A percentile compares a stretch with the other conserved stretches of the same genome.
Evolutionary conservation across 2,329 filamentous ascomycete species (phyloP).

Genomic region (Macroventuria anomochaeta): DNA sequence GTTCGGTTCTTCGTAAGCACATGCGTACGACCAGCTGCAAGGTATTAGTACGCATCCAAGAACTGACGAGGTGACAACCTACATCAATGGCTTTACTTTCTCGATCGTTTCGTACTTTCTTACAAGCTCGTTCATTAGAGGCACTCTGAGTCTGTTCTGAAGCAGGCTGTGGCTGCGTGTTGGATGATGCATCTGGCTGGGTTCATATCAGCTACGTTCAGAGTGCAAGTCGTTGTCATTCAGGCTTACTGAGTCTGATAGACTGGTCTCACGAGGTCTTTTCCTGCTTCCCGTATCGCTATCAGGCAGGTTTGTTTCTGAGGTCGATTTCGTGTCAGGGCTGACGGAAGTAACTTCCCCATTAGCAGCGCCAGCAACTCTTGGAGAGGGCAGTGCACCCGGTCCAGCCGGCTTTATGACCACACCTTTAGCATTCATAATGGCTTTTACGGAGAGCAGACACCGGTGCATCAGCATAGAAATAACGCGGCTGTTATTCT

Average conservation of each 20-base stretch:
- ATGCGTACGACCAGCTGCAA: not conserved
- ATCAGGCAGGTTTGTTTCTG: not conserved
- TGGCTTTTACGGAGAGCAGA: too few relatives aligned
- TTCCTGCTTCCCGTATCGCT: not conserved
- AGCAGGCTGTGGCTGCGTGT: not conserved
- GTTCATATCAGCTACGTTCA: not conserved
- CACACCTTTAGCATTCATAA: too few relatives aligned
- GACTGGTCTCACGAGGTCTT: not conserved
- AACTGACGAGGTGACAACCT: not conserved
- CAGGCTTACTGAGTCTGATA: not conserved
- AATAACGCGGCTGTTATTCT: too few relatives aligned
- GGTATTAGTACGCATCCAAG: not conserved
- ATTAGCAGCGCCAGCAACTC: not conserved
- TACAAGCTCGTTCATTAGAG: not conserved
- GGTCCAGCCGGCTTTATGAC: too few relatives aligned
- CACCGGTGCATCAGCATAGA: too few relatives aligned
- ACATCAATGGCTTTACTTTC: not conserved
- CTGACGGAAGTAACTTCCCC: not conserved
- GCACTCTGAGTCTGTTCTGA: not conserved
- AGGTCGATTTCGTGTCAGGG: not conserved
- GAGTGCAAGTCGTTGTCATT: not conserved
- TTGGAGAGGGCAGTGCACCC: too few relatives aligned
- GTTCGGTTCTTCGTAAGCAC: not conserved
- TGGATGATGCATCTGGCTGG: not conserved
- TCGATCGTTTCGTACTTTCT: not conserved